Conservation (phyloP, 768 basidiomycete genomes). For the Hypholoma fasciculare region DNA sequence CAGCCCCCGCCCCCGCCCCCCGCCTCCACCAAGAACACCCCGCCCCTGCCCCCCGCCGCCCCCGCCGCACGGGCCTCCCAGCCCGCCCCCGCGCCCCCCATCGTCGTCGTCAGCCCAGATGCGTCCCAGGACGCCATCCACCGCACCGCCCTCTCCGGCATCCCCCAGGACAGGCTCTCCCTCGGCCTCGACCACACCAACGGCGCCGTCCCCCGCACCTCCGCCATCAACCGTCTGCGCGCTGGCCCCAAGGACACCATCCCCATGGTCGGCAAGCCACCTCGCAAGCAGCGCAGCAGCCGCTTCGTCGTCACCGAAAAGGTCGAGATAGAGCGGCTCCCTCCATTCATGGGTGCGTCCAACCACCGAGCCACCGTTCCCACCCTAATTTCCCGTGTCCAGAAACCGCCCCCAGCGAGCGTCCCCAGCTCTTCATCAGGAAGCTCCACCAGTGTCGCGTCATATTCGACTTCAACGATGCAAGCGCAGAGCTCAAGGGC, state of each 20-base stretch:
- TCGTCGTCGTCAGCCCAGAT: conserved; percentile 85
- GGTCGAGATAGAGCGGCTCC: conserved; percentile 93
- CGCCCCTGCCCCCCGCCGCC: conserved; percentile 25
- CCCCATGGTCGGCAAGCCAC: conserved; percentile 93
- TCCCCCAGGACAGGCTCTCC: conserved; percentile 46
- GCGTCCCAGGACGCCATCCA: conserved; percentile 47
- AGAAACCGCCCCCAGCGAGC: conserved; percentile 90
- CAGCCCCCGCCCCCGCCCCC: conserved; percentile 51
- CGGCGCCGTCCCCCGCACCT: conserved; percentile 64
- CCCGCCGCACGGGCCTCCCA: conserved; percentile 33
- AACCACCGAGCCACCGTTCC: not conserved
- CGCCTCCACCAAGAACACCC: conserved; percentile 23
- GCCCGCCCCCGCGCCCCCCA: conserved; percentile 65
- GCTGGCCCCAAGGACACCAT: conserved; percentile 94
- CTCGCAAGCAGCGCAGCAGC: conserved; percentile 96
- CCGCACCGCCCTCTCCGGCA: conserved; percentile 34
- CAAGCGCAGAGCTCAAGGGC: conserved; percentile 91
- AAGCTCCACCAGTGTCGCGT: conserved; percentile 97
- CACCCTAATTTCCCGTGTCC: conserved; percentile 11
- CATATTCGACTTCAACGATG: conserved; percentile 98
- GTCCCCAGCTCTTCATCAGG: conserved; percentile 87
- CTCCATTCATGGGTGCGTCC: conserved; percentile 80
- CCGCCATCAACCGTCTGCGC: conserved; percentile 72
- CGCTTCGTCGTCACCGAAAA: conserved; percentile 95
- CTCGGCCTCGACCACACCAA: conserved; percentile 47